Evolutionary conservation across 257 asterid genomes (phyloP), one percentile per base, ranked within the genome.

Genomic region (Nicotiana tabacum): DNA sequence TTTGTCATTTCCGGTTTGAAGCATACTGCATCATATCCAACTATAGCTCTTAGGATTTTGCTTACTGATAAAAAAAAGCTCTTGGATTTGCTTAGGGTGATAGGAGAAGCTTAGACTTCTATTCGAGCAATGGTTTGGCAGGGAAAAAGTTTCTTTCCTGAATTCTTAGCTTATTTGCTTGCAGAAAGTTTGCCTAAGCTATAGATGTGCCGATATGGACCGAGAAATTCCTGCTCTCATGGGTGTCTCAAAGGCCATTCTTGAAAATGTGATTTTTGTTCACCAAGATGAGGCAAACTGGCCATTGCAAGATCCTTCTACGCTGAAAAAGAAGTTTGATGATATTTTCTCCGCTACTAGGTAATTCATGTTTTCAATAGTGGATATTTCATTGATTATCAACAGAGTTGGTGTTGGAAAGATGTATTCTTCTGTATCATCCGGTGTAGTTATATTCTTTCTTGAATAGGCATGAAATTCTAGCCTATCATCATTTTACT

Each of bases 231-330:
- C 99, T 84, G 98, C 98, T 83, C 93, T 96, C 81, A 96, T 96
- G 99, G 99, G 98, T 62, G 99, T 96, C 64, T 96, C 99, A 9
- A 96, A 96, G 94, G 98, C 99, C 78, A 88, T 96, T 85, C 93
- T 96, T 39, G 99, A 96, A 89, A 96, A 93, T 88, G 99, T 96
- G 77, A 94, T 96, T 83, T 96, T 96, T 90, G 99, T 92, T 60
- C 99, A 96, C 87, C 99, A 96, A 90, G 99, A 96, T 83, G 99
- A 96, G 90, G 99, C 99, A 46, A 96, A 94, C 89, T 96, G 99
- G 99, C 99, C 99, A 68, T 87, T 96, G 86, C 99, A 96, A 88
- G 99, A 96, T 81, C 93, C 99, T 64, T 87, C 97, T 65, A 93
- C 97, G 0, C 87, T 96, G 84, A 96, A 96, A 88, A 96, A 94